A percentile compares a stretch with the other conserved stretches of the same genome.
Conservation (phyloP, 1,284 basidiomycete species). For the Ceratobasidium sp. region DNA sequence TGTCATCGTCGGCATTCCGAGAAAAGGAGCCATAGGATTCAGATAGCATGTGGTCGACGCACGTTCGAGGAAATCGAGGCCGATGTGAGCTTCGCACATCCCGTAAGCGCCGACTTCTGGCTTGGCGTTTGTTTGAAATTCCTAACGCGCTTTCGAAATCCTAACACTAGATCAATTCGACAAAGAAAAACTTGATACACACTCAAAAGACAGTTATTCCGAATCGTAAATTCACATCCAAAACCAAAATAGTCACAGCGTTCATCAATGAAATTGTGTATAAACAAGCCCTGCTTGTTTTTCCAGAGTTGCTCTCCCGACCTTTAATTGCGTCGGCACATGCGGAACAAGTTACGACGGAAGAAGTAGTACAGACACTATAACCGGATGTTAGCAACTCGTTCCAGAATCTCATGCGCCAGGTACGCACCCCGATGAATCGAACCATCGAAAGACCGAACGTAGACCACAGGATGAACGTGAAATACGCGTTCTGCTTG, state of each 20-base stretch:
- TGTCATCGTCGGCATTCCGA: background rate
- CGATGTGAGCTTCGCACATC: too few relatives aligned
- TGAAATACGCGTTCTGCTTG: constrained; percentile 70
- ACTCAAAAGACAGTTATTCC: constrained; percentile 1
- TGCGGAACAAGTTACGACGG: constrained; percentile 84
- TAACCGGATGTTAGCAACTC: constrained; percentile 49
- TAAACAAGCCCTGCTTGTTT: constrained; percentile 32
- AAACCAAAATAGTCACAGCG: constrained; percentile 11
- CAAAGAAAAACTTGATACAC: background rate
- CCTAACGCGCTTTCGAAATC: too few relatives aligned
- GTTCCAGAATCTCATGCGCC: background rate
- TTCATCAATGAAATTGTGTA: constrained; percentile 18
- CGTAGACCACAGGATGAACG: constrained; percentile 89
- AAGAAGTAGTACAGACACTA: constrained; percentile 87
- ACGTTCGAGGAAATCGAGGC: constrained; percentile 11
- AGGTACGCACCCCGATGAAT: constrained; percentile 79
- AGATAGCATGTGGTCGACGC: background rate
- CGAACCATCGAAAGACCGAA: constrained; percentile 85
- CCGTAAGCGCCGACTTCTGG: background rate
- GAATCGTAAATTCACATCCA: background rate
- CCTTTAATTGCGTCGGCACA: constrained; percentile 75
- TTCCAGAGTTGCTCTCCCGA: background rate
- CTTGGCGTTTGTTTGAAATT: background rate
- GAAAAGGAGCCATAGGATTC: background rate
- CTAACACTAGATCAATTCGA: background rate